phyloP scores from a whole-genome alignment of 2,329 filamentous ascomycete species.

The Neodidymelliopsis sp. region DNA sequence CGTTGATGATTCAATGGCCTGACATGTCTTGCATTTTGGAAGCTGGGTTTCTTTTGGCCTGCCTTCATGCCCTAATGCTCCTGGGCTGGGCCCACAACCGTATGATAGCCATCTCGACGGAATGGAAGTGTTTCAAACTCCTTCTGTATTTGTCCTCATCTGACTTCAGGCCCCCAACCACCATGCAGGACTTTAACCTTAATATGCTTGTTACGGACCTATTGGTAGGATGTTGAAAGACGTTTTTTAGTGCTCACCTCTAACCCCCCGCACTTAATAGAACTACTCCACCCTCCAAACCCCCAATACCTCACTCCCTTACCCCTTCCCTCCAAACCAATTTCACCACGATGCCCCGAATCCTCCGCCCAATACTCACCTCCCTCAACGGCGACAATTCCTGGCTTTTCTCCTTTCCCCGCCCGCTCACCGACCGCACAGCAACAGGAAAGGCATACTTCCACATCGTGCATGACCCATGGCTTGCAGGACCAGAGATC shows the following conservation, averaged over 20 bases:
- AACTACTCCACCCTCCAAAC: too few species aligned
- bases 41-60: conserved; percentile 17
- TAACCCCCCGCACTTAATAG: too few species aligned
- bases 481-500: conserved; percentile 5
- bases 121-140: too few species aligned
- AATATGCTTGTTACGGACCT: too few species aligned
- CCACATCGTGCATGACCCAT: conserved; percentile 12
- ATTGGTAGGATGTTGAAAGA: too few species aligned
- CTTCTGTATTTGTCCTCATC: too few species aligned
- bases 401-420: conserved; percentile 16
- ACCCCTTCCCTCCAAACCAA: too few species aligned
- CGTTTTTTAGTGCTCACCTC: too few species aligned
- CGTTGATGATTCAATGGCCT: not conserved
- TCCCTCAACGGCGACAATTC: conserved; percentile 17
- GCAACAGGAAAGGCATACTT: conserved; percentile 10
- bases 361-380: conserved; percentile 8
- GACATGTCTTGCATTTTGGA: conserved; percentile 9
- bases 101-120: conserved; percentile 14
- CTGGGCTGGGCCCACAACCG: conserved; percentile 15
- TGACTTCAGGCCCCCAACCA: too few species aligned
- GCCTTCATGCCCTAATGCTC: conserved; percentile 20
- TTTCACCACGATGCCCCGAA: too few species aligned
- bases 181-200: too few species aligned
- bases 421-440: conserved; percentile 4
- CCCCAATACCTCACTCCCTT: too few species aligned